phyloP scores from a whole-genome alignment of 768 basidiomycete species.

The Albatrellus ellisii region DNA sequence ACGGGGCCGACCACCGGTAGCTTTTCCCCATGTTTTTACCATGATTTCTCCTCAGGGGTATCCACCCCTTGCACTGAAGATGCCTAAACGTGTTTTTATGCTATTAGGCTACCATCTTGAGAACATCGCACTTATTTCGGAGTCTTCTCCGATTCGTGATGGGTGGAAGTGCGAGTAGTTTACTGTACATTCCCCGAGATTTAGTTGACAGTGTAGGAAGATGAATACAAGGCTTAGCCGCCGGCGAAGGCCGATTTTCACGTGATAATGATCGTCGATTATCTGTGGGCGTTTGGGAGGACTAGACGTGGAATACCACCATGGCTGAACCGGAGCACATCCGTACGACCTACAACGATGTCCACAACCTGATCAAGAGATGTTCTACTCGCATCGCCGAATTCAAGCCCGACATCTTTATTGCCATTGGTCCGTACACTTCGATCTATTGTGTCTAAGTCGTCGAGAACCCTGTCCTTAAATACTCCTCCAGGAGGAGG shows the following conservation, averaged over 20 bases:
- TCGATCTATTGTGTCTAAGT: slow-evolving; percentile 2
- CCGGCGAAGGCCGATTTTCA: not conserved
- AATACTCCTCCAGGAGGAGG: slow-evolving; percentile 48
- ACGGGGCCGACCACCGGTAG: no score
- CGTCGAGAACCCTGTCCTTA: not conserved
- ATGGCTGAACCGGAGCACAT: slow-evolving; percentile 40
- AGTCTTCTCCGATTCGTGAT: no score
- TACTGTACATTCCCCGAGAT: no score
- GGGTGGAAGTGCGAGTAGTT: no score
- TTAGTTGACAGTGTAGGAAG: no score
- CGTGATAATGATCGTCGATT: not conserved
- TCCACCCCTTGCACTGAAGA: no score
- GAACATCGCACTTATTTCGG: no score
- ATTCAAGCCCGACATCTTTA: slow-evolving; percentile 79
- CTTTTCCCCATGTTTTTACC: no score
- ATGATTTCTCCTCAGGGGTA: no score
- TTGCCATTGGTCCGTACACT: slow-evolving; percentile 56
- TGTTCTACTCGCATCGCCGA: slow-evolving; percentile 51
- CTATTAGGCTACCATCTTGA: no score
- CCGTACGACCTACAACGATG: slow-evolving; percentile 80
- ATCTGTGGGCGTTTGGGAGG: not conserved
- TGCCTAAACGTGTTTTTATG: no score
- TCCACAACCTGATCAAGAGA: slow-evolving; percentile 76
- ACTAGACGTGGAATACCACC: slow-evolving; percentile 1
- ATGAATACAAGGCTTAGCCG: not conserved